Conservation (phyloP, 2,329 filamentous ascomycete genomes). For the Stromatinia cepivora region DNA sequence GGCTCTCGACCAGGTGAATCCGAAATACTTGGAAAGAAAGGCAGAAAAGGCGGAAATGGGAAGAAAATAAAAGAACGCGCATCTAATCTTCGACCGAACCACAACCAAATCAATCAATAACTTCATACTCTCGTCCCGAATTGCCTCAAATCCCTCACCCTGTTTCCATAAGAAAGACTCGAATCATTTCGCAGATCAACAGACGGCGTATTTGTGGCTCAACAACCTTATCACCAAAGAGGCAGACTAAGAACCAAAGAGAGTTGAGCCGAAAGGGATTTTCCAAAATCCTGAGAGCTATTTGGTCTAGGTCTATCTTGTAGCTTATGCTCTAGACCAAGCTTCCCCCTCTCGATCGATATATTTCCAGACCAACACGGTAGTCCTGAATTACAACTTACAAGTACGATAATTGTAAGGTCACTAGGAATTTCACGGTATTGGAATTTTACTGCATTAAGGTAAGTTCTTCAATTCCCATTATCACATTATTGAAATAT, state of each 20-base stretch:
- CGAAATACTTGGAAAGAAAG: not conserved
- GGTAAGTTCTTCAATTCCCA: not conserved
- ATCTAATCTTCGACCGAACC: not conserved
- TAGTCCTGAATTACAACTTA: not conserved
- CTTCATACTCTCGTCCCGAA: not conserved
- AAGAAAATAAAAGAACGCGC: not conserved
- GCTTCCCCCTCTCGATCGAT: not conserved
- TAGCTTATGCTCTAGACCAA: conserved; percentile 6
- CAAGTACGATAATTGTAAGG: not conserved
- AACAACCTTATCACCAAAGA: not conserved
- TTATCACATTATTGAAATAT: not conserved
- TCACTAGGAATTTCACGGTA: not conserved
- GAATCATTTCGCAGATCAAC: not conserved
- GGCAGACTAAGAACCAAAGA: not conserved
- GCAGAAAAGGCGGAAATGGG: not conserved
- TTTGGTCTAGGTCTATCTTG: not conserved
- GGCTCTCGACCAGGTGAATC: not conserved
- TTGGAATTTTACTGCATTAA: not conserved
- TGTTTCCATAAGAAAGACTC: not conserved
- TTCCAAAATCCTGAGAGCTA: not conserved
- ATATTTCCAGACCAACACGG: not conserved
- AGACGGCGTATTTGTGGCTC: not conserved
- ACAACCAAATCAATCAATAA: not conserved
- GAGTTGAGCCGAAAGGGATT: not conserved
- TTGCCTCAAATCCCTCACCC: not conserved